Evolutionary conservation across 2,329 filamentous ascomycete genomes (phyloP), one percentile per base, ranked within the genome.

Genomic region (Aphanoascus verrucosus): DNA sequence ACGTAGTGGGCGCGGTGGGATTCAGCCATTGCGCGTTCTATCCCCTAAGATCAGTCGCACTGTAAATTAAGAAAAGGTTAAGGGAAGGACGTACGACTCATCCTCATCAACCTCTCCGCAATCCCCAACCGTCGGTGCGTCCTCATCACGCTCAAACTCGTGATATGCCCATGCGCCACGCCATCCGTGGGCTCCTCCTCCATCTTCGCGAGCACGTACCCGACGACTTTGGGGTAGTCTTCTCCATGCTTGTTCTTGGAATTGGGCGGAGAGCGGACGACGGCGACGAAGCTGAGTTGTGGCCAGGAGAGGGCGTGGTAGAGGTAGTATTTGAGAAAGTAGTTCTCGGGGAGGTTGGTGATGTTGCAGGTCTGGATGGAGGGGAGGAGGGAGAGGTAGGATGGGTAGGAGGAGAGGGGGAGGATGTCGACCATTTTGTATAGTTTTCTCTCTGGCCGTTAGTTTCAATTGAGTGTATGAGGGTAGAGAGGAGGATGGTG

Each of bases 321-420:
- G 66, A 98, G 83, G 77, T 98, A 98, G 79, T 98, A 98, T 80
- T 98, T 98, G 74, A 95, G 87, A 71, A 97, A 97, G 81, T 98
- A 98, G 78, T 98, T 98, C 73, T 98, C 93, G 60, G 93, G 93
- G 52, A 98, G 80, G 76, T 98, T 98, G 70, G 94, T 94, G 69
- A 98, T 90, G 77, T 98, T 97, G 67, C 91, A 91, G 72, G 94
- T 89, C 75, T 98, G 93, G 68, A 98, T 85, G 59, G 88, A 77
- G 61, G 82, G 84, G 61, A 98, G 83, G 59, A 93, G 77, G 60
- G 91, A 85, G 72, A 98, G 94, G 74, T 97, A 71, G 57, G 73
- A 72, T 53, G 67, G 69, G 64, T 69, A 74, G 42, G 68, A 71
- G 56, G 67, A 72, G 57, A 74, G 67, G 48, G 72, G 72, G 60